These are phyloP conservation scores for Trifolium repens DNA, from an alignment of 306 rosid genomes.

Conservation along the genomic window DNA sequence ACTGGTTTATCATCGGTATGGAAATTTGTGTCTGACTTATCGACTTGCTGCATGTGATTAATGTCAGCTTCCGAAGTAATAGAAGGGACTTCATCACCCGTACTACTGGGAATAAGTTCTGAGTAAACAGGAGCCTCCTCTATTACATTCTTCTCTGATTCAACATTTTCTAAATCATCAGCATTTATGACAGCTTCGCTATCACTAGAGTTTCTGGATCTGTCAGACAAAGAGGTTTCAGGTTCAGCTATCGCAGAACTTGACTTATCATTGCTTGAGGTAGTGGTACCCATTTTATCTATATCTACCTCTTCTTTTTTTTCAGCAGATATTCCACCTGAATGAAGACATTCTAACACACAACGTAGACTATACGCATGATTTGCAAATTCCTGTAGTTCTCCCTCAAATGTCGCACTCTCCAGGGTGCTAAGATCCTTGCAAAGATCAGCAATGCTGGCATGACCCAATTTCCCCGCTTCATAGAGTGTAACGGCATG, in stretches of 20 bases:
- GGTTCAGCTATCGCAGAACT: slow-evolving; percentile 49
- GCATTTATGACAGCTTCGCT: slow-evolving; percentile 42
- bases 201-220: slow-evolving; percentile 41
- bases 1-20: slow-evolving; percentile 50
- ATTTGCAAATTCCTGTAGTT: slow-evolving; percentile 92
- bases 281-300: slow-evolving; percentile 46
- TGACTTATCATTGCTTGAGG: slow-evolving; percentile 55
- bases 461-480: slow-evolving; percentile 94
- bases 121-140: slow-evolving; percentile 51
- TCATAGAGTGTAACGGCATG: slow-evolving; percentile 98
- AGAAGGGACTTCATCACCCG: slow-evolving; percentile 50
- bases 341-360: slow-evolving; percentile 83
- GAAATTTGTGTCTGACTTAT: slow-evolving; percentile 47
- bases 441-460: slow-evolving; percentile 91
- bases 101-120: slow-evolving; percentile 49
- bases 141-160: slow-evolving; percentile 42
- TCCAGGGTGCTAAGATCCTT: slow-evolving; percentile 88
- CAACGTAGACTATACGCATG: slow-evolving; percentile 96
- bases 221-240: slow-evolving; percentile 50
- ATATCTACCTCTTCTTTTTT: slow-evolving; percentile 52
- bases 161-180: slow-evolving; percentile 46
- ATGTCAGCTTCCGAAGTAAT: slow-evolving; percentile 47
- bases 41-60: slow-evolving; percentile 44
- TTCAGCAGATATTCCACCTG: slow-evolving; percentile 72
- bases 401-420: slow-evolving; percentile 92